phyloP scores from a whole-genome alignment of 106 monocot species.

The Chionographis japonica region DNA sequence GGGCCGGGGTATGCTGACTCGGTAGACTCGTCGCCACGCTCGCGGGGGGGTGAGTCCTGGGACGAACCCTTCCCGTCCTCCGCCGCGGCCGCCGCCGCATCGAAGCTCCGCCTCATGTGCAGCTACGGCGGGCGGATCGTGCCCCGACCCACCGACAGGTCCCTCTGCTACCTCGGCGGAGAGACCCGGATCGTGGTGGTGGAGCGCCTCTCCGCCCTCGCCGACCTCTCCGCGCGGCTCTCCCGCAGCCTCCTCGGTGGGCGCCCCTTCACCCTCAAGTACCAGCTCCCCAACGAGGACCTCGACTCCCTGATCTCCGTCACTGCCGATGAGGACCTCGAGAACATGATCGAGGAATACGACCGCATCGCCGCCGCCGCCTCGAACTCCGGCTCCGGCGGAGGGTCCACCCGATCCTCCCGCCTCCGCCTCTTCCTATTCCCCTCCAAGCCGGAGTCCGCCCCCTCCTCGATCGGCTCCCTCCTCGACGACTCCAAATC shows the following conservation, averaged over 20 bases:
- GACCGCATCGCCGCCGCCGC: constrained; percentile 48
- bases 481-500: constrained; percentile 80
- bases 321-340: constrained; percentile 92
- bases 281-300: constrained; percentile 96
- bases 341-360: constrained; percentile 98
- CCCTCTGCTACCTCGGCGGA: constrained; percentile 94
- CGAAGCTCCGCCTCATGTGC: constrained; percentile 87
- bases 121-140: constrained; percentile 95
- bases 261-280: constrained; percentile 69
- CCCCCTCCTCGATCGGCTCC: constrained; percentile 61
- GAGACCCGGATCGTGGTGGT: constrained; percentile 86
- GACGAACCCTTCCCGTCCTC: constrained; percentile 56
- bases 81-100: constrained; percentile 14
- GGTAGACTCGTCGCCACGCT: constrained; percentile 77
- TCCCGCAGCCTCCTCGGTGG: constrained; percentile 59
- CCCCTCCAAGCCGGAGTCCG: constrained; percentile 57
- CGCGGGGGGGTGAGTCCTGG: constrained; percentile 84
- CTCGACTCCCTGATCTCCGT: constrained; percentile 95
- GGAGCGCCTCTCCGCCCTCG: constrained; percentile 67
- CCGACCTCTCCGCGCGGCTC: constrained; percentile 57
- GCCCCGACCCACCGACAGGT: constrained; percentile 84
- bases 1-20: constrained; percentile 56
- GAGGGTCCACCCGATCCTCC: constrained; percentile 19
- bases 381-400: background rate
- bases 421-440: constrained; percentile 80